A percentile compares a stretch with the other conserved stretches of the same genome.
Conservation (phyloP, 2,329 filamentous ascomycete species). For the Aspergillus awamori region DNA sequence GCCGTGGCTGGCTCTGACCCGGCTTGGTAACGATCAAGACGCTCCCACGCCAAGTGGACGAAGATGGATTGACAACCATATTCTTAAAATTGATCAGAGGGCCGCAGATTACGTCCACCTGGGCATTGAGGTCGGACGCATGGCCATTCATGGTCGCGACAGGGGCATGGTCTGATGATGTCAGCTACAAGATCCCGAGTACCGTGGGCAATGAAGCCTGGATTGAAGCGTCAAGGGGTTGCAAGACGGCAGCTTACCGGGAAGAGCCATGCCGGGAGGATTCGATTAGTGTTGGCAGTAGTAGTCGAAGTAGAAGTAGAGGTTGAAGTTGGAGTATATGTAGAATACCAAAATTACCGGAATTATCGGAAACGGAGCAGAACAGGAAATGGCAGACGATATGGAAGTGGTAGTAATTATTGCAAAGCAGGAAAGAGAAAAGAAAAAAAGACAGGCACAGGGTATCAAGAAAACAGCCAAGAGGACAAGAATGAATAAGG, state of each 20-base stretch:
- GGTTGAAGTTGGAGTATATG: too few relatives aligned
- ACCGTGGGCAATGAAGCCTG: neutral
- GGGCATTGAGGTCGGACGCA: slow-evolving; percentile 21
- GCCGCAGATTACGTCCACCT: slow-evolving; percentile 49
- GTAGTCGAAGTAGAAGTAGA: too few relatives aligned
- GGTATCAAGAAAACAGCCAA: neutral
- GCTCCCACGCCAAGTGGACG: slow-evolving; percentile 73
- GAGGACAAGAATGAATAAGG: neutral
- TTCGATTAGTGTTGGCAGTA: too few relatives aligned
- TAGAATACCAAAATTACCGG: neutral
- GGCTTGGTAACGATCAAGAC: slow-evolving; percentile 80
- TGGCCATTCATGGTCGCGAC: slow-evolving; percentile 28
- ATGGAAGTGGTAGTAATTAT: neutral
- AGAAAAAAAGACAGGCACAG: neutral
- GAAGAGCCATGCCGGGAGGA: neutral
- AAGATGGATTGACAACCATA: slow-evolving; percentile 41
- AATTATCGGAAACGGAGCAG: neutral
- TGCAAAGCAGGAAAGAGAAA: neutral
- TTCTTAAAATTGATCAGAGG: slow-evolving; percentile 54
- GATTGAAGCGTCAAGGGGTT: slow-evolving; percentile 8
- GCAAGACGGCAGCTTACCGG: neutral
- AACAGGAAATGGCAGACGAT: neutral
- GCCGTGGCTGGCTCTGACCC: slow-evolving; percentile 63
- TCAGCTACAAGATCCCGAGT: neutral
- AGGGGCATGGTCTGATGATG: slow-evolving; percentile 9